Conservation (phyloP, 2,329 filamentous ascomycete species). For the Tolypocladium pustulatum region DNA sequence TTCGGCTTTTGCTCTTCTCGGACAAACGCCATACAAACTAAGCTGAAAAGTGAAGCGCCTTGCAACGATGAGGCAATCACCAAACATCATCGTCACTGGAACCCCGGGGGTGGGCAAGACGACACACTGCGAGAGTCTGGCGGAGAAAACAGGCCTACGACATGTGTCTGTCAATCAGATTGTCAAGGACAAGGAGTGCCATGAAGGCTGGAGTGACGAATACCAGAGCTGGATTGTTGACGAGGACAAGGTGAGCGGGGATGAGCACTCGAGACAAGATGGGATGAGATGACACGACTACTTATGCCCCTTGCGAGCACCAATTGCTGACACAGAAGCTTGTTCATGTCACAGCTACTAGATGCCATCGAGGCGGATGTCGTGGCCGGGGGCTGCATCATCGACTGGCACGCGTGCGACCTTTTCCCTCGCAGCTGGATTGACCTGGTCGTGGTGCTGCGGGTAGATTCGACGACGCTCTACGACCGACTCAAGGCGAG, state of each 20-base stretch:
- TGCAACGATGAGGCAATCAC: conserved; percentile 38
- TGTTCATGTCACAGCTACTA: conserved; percentile 47
- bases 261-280: neutral
- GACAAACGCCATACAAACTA: neutral
- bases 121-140: conserved; percentile 76
- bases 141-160: conserved; percentile 63
- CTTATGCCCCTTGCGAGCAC: neutral
- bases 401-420: conserved; percentile 98
- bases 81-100: conserved; percentile 91
- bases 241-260: conserved; percentile 71
- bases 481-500: conserved; percentile 75
- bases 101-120: conserved; percentile 96
- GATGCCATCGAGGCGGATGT: conserved; percentile 81
- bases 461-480: conserved; percentile 67
- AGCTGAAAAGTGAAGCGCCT: neutral
- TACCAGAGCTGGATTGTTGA: conserved; percentile 87
- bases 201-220: conserved; percentile 81
- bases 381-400: conserved; percentile 69
- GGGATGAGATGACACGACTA: neutral
- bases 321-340: conserved; percentile 4
- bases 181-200: conserved; percentile 78
- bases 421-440: conserved; percentile 90
- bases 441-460: conserved; percentile 84
- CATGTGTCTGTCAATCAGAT: conserved; percentile 86
- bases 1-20: neutral